Evolutionary conservation across 2,329 filamentous ascomycete species (phyloP), one percentile per base, ranked within the genome.

Genomic region (Fusarium lyarnte): DNA sequence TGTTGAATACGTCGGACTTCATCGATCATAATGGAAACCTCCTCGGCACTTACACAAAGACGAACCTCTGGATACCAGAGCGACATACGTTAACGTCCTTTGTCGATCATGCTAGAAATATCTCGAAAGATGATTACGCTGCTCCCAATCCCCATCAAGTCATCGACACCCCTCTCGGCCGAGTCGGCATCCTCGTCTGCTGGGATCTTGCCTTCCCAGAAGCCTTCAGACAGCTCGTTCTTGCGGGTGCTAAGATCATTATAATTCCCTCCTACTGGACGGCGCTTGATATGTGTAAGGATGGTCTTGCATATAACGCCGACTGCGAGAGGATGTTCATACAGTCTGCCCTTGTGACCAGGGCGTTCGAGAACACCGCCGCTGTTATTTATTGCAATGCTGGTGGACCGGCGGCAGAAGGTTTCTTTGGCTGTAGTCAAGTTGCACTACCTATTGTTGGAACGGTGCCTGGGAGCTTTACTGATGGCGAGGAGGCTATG

Each of bases 181-280:
- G 77, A 25, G 89, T 92, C 3, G 92, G 93, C 1, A 78, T 91
- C 80, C 85, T 91, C 54, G 90, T 92, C 21, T 95, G 93, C 84
- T 95, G 93, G 93, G 93, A 95, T 77, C 81, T 94, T 7, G 91
- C 92, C 3, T 94, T 94, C 72, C 92, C 93, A 1, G 93, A 95
- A 80, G 92, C 92, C 0, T 94, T 93, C 78, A 85, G 92, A 11
- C 90, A 91, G 76, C 85, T 95, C 63, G 89, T 94, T 31, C 84
- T 87, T 1, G 85, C 90, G 49, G 92, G 92, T 3, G 92, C 92
- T 2, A 88, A 92, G 74, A 83, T 93, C 21, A 88, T 95, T 70
- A 87, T 94, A 63, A 85, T 93, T 5, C 92, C 93, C 0, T 89
- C 90, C 0, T 94, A 91, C 79, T 94, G 92, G 91, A 86, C 82